Evolutionary conservation across 1,284 basidiomycete genomes (phyloP), one percentile per base, ranked within the genome.

Genomic region (Cutaneotrichosporon cyanovorans): DNA sequence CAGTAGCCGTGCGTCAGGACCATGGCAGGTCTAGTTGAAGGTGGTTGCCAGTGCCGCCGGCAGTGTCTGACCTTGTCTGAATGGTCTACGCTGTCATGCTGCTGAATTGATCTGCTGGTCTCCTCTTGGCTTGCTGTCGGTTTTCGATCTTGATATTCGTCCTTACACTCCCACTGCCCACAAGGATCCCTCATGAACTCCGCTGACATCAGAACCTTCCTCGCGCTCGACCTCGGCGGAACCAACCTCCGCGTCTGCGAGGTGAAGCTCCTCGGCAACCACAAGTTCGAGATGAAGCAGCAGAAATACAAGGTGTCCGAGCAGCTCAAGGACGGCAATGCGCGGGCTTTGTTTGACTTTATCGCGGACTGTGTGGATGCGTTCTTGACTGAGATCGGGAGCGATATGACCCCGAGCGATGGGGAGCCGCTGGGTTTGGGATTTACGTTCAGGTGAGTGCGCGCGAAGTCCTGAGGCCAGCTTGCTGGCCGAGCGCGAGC

Each of bases 161-260:
- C 25, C 25, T 28, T 28, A 7, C 25, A 28, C 25, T 28, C 25
- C 25, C 25, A 7, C 25, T 12, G 25, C 25, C 25, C 25, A 12
- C 25, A n/a, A n/a, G n/a, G n/a, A n/a, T n/a, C n/a, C 15, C 35
- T 18, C 7, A 21, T 38, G 4, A 14, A 12, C 14, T 33, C 12
- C 21, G 30, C 40, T 41, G 23, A 46, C 43, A 18, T 14, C 66
- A 91, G 90, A 39, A 90, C 87, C 5, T 96, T 92, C 72, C 79
- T 96, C 45, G 90, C 92, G 5, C 78, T 96, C 32, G 92, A 96
- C 73, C 80, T 96, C 22, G 91, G 91, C 33, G 92, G 92, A 48
- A 96, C 91, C 21, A 96, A 96, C 68, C 77, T 96, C 83, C 90
- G 92, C 48, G 91, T 95, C 38, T 95, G 91, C 73, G 86, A 95